phyloP scores from a whole-genome alignment of 2,329 filamentous ascomycete genomes.

The Blastomyces gilchristii region DNA sequence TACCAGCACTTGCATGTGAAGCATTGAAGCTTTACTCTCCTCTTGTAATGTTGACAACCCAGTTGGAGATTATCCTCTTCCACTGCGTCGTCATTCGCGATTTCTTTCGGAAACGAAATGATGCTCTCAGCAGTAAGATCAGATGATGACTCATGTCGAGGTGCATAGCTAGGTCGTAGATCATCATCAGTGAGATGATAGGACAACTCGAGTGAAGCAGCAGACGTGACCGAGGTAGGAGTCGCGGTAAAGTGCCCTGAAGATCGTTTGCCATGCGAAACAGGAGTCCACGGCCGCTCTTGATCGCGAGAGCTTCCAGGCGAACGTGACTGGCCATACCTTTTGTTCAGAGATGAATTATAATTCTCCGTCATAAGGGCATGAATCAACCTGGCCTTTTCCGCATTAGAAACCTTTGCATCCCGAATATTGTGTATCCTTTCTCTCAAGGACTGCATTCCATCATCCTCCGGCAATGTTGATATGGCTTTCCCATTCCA shows the following conservation, averaged over 20 bases:
- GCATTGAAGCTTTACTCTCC: slow-evolving; percentile 94
- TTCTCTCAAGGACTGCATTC: slow-evolving; percentile 57
- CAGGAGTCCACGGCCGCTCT: slow-evolving; percentile 24
- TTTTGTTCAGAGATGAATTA: slow-evolving; percentile 34
- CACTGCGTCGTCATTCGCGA: slow-evolving; percentile 39
- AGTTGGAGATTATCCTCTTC: slow-evolving; percentile 47
- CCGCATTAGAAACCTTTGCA: slow-evolving; percentile 45
- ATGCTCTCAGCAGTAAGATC: slow-evolving; percentile 10
- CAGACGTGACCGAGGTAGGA: slow-evolving; percentile 21
- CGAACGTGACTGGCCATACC: slow-evolving; percentile 19
- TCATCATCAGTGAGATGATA: slow-evolving; percentile 45
- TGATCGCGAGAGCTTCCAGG: slow-evolving; percentile 20
- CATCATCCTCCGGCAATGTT: slow-evolving; percentile 63
- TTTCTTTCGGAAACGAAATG: slow-evolving; percentile 26
- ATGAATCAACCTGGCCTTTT: slow-evolving; percentile 66
- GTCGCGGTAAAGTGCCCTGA: slow-evolving; percentile 23
- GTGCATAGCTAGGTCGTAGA: slow-evolving; percentile 56
- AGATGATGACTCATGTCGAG: slow-evolving; percentile 25
- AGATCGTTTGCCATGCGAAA: slow-evolving; percentile 23
- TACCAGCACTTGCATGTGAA: slow-evolving; percentile 86
- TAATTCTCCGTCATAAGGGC: slow-evolving; percentile 61
- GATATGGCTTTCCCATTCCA: slow-evolving; percentile 18
- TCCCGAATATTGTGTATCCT: slow-evolving; percentile 61
- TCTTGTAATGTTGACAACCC: slow-evolving; percentile 85
- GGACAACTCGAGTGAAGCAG: slow-evolving; percentile 23